A percentile compares a stretch with the other conserved stretches of the same genome.
Evolutionary conservation across 208 protist genomes (phyloP).

Genomic region (Crithidia expoeki): DNA sequence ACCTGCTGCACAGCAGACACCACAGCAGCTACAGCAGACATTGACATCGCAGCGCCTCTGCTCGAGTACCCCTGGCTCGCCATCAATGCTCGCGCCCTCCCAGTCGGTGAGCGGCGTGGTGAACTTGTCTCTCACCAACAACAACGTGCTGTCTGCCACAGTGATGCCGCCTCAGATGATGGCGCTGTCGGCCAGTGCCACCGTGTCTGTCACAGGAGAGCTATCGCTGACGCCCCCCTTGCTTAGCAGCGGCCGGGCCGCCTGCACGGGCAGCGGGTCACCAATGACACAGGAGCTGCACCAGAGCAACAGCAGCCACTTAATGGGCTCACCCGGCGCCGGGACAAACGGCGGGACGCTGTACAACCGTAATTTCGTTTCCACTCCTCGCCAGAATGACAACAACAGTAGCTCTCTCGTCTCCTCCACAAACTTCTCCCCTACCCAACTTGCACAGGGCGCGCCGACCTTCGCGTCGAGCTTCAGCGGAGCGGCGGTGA

Average conservation of each 20-base stretch:
- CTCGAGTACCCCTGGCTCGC: constrained; percentile 10
- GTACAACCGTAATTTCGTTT: constrained; percentile 15
- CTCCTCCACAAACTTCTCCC: constrained; percentile 10
- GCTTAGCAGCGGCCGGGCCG: background rate
- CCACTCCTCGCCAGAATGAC: constrained; percentile 12
- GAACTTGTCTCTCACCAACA: background rate
- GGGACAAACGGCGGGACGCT: background rate
- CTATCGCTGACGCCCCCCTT: background rate
- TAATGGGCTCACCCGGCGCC: constrained; percentile 4
- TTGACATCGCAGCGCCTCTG: background rate
- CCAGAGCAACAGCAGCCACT: constrained; percentile 5
- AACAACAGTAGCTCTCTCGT: constrained; percentile 16
- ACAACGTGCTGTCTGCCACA: background rate
- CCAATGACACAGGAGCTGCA: constrained; percentile 6
- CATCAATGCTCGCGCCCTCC: constrained; percentile 6
- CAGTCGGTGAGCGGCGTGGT: constrained; percentile 4
- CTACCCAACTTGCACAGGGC: constrained; percentile 6
- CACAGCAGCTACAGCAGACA: background rate
- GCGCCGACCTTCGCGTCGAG: background rate
- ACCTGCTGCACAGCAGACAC: background rate
- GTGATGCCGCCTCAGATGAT: background rate
- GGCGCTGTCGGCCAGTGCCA: background rate
- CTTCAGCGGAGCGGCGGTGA: background rate
- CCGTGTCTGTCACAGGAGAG: background rate
- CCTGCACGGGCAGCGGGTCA: constrained; percentile 5